phyloP scores from a whole-genome alignment of 2,329 filamentous ascomycete genomes.

The Fusarium ambrosium region DNA sequence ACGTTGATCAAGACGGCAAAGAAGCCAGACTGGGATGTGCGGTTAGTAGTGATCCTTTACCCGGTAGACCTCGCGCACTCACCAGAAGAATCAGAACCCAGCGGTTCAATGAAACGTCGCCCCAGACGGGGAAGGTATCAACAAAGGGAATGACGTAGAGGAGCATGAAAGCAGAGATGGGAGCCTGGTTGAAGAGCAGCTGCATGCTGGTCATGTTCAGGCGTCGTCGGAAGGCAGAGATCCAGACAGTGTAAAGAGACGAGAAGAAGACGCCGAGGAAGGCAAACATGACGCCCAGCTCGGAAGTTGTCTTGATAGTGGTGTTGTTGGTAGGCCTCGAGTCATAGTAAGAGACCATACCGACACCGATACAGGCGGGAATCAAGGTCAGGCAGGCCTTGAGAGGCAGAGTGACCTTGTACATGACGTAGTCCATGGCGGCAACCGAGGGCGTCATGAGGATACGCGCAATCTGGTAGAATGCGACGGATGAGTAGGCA shows the following conservation, averaged over 20 bases:
- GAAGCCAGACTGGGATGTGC: slow-evolving; percentile 65
- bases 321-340: slow-evolving; percentile 64
- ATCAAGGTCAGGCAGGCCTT: slow-evolving; percentile 68
- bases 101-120: slow-evolving; percentile 61
- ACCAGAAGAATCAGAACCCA: slow-evolving; percentile 73
- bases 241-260: slow-evolving; percentile 79
- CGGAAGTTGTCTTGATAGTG: slow-evolving; percentile 68
- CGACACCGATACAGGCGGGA: slow-evolving; percentile 74
- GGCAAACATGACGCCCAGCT: slow-evolving; percentile 73
- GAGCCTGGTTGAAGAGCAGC: slow-evolving; percentile 76
- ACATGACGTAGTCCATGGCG: slow-evolving; percentile 74
- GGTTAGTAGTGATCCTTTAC: not conserved
- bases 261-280: slow-evolving; percentile 75
- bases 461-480: slow-evolving; percentile 78
- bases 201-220: slow-evolving; percentile 77
- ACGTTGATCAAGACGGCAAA: slow-evolving; percentile 76
- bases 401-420: slow-evolving; percentile 67
- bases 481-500: slow-evolving; percentile 76
- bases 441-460: slow-evolving; percentile 75
- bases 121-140: slow-evolving; percentile 72
- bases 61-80: slow-evolving; percentile 40
- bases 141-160: slow-evolving; percentile 76
- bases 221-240: slow-evolving; percentile 74
- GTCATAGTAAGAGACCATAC: slow-evolving; percentile 77
- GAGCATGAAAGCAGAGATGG: slow-evolving; percentile 72